phyloP scores from a whole-genome alignment of 352 stramenopile species.

The Achlya hypogyna region DNA sequence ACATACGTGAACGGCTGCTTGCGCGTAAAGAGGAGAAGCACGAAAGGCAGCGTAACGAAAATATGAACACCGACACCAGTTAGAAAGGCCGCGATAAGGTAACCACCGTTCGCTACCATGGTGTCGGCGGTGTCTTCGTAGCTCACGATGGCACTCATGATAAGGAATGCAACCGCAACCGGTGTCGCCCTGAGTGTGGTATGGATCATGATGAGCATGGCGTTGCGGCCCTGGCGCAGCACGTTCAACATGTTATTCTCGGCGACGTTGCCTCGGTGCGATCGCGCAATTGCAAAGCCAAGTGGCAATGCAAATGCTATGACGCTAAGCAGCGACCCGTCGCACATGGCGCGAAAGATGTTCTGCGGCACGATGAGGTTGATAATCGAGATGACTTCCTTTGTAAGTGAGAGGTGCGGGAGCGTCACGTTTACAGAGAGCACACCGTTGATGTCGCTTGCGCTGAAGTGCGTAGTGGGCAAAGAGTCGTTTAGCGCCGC shows the following conservation, averaged over 20 bases:
- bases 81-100: constrained; percentile 29
- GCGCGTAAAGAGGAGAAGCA: constrained; percentile 44
- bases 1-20: constrained; percentile 68
- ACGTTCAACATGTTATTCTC: constrained; percentile 20
- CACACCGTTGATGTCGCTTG: constrained; percentile 43
- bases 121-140: background rate
- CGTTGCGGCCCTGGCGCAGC: constrained; percentile 46
- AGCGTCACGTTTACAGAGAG: constrained; percentile 29
- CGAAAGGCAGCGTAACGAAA: constrained; percentile 42
- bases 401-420: constrained; percentile 37
- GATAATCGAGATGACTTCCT: constrained; percentile 49
- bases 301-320: constrained; percentile 66
- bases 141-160: constrained; percentile 42
- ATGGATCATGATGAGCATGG: constrained; percentile 58
- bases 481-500: background rate
- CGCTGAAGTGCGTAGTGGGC: background rate
- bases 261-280: background rate
- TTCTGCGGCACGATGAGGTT: constrained; percentile 51
- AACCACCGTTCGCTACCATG: constrained; percentile 33
- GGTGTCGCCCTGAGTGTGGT: constrained; percentile 59
- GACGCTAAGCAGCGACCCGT: constrained; percentile 43
- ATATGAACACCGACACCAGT: constrained; percentile 48
- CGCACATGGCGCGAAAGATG: constrained; percentile 43
- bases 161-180: constrained; percentile 51
- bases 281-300: constrained; percentile 30